These are phyloP conservation scores for Fusarium musae DNA, from an alignment of 2,329 filamentous ascomycete genomes.

Conservation along the genomic window DNA sequence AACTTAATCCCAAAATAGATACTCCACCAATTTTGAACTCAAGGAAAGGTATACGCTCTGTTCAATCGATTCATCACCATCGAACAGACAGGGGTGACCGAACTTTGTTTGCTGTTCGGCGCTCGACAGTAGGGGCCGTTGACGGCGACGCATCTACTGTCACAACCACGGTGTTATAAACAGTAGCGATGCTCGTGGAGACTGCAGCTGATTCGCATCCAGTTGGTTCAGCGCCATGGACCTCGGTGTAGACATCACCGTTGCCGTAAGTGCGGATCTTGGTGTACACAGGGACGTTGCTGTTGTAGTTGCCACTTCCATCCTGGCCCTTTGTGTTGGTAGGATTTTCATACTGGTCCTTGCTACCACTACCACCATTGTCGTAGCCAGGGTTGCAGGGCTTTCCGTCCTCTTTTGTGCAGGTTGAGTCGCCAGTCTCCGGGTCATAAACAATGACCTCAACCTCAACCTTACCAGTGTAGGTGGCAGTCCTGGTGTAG, in stretches of 20 bases:
- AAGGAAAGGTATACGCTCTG: constrained; percentile 3
- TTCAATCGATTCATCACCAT: constrained; percentile 16
- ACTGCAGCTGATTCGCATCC: constrained; percentile 39
- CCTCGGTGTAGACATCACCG: constrained; percentile 21
- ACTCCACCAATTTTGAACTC: constrained; percentile 1
- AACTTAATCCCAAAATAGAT: background rate
- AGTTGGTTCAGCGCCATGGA: constrained; percentile 20
- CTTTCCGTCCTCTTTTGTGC: constrained; percentile 43
- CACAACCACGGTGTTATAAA: constrained; percentile 52
- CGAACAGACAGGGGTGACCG: constrained; percentile 27
- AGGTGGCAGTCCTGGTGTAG: constrained; percentile 31
- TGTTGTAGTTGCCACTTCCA: constrained; percentile 7
- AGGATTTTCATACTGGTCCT: constrained; percentile 19
- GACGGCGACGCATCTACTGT: constrained; percentile 42
- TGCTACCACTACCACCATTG: constrained; percentile 8
- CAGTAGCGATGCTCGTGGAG: constrained; percentile 48
- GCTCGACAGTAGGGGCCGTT: constrained; percentile 3
- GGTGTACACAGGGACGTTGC: constrained; percentile 26
- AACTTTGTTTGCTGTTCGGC: constrained; percentile 10
- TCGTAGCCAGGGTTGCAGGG: constrained; percentile 38
- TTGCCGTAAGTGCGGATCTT: constrained; percentile 29
- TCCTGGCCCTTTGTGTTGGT: constrained; percentile 19
- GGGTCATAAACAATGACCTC: constrained; percentile 48
- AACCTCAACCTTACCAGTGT: constrained; percentile 41
- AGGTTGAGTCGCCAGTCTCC: constrained; percentile 45